Evolutionary conservation across 768 basidiomycete genomes (phyloP).

Genomic region (Stropharia rugosoannulata): DNA sequence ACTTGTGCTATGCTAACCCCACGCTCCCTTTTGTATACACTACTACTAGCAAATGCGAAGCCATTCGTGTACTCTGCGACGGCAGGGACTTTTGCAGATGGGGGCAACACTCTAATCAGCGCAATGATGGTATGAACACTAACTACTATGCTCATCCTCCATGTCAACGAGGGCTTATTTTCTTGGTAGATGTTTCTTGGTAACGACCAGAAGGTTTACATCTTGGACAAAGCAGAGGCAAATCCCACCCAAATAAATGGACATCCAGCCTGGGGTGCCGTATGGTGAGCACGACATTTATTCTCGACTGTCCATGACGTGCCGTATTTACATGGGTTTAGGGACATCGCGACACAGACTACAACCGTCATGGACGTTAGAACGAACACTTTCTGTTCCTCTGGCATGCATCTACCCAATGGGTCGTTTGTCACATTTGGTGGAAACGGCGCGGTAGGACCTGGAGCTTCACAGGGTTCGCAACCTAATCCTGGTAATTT

Average conservation of each 20-base stretch:
- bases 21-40: conserved; percentile 42
- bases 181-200: conserved; percentile 72
- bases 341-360: conserved; percentile 62
- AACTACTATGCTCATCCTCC: background rate
- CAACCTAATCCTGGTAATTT: conserved; percentile 42
- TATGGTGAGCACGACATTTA: conserved; percentile 46
- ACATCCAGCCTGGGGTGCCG: conserved; percentile 74
- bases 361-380: conserved; percentile 67
- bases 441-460: conserved; percentile 74
- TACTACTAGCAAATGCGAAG: conserved; percentile 30
- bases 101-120: conserved; percentile 45
- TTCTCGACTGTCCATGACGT: background rate
- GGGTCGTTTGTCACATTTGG: conserved; percentile 76
- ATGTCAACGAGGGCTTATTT: background rate
- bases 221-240: conserved; percentile 88
- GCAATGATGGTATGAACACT: conserved; percentile 51
- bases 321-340: conserved; percentile 15
- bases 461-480: conserved; percentile 58
- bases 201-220: conserved; percentile 78
- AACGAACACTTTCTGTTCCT: conserved; percentile 81
- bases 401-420: conserved; percentile 80
- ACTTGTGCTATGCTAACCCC: conserved; percentile 14
- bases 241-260: conserved; percentile 65
- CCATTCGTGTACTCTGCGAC: conserved; percentile 31
- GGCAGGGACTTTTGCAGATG: conserved; percentile 45